phyloP scores from a whole-genome alignment of 2,329 filamentous ascomycete genomes.

The Aureobasidium lini region DNA sequence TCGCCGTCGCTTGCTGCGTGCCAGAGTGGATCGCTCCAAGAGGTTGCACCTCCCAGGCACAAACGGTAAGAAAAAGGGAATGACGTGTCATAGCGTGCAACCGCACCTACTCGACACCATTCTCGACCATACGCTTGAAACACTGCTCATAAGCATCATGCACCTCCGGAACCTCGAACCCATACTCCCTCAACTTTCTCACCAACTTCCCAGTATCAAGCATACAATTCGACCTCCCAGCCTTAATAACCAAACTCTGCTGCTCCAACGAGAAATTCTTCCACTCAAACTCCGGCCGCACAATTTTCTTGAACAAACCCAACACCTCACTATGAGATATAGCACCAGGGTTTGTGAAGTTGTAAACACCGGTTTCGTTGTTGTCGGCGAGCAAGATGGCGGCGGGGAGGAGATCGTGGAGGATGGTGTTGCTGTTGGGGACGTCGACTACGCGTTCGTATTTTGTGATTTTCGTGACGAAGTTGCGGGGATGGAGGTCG shows the following conservation, averaged over 20 bases:
- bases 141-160: constrained; percentile 54
- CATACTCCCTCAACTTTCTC: constrained; percentile 53
- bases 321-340: constrained; percentile 67
- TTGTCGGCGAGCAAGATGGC: constrained; percentile 55
- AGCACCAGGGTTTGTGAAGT: constrained; percentile 63
- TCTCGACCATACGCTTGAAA: constrained; percentile 53
- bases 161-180: constrained; percentile 52
- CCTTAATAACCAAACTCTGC: constrained; percentile 60
- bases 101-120: neutral
- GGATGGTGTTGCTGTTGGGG: constrained; percentile 61
- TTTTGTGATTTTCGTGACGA: constrained; percentile 60
- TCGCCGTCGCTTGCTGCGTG: too few species aligned
- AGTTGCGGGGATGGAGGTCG: constrained; percentile 58
- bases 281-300: constrained; percentile 54
- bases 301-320: constrained; percentile 53
- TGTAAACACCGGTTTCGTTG: constrained; percentile 56
- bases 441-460: constrained; percentile 61
- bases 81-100: too few species aligned
- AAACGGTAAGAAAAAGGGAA: too few species aligned
- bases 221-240: constrained; percentile 57
- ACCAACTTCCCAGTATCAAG: constrained; percentile 56
- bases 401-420: constrained; percentile 56
- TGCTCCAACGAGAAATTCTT: constrained; percentile 60
- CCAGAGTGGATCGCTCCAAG: too few species aligned
- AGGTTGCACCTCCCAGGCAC: too few species aligned